A percentile compares a stretch with the other conserved stretches of the same genome.
phyloP scores from a whole-genome alignment of 2,329 filamentous ascomycete genomes.

The Fusarium sp. region DNA sequence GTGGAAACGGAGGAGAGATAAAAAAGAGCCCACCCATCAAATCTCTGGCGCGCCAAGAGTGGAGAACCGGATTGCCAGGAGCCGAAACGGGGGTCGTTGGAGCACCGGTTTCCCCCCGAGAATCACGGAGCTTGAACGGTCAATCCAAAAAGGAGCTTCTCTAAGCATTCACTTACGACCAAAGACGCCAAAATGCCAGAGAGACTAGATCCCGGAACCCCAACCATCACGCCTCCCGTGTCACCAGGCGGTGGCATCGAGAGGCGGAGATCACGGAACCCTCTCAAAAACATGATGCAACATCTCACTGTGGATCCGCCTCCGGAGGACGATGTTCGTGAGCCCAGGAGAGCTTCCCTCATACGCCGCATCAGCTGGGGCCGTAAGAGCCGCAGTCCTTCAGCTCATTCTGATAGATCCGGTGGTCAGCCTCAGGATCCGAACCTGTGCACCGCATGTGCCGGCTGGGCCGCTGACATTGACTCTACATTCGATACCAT shows the following conservation, averaged over 20 bases:
- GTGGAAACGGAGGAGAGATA: constrained; percentile 5
- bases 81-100: constrained; percentile 42
- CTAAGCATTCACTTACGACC: neutral
- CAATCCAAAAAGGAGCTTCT: neutral
- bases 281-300: constrained; percentile 54
- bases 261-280: constrained; percentile 53
- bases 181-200: constrained; percentile 47
- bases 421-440: constrained; percentile 48
- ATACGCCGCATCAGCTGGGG: constrained; percentile 53
- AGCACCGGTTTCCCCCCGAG: constrained; percentile 41
- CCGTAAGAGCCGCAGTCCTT: constrained; percentile 53
- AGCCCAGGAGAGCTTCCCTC: constrained; percentile 49
- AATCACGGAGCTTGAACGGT: constrained; percentile 44
- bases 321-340: constrained; percentile 45
- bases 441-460: constrained; percentile 49
- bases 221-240: constrained; percentile 40
- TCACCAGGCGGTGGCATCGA: constrained; percentile 43
- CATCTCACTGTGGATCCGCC: constrained; percentile 53
- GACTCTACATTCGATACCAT: constrained; percentile 51
- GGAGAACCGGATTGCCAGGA: constrained; percentile 45
- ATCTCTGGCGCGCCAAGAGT: constrained; percentile 43
- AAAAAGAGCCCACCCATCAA: constrained; percentile 13
- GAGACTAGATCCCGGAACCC: constrained; percentile 45
- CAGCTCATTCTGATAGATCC: constrained; percentile 51
- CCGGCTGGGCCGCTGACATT: constrained; percentile 52